Base-by-base conservation (phyloP, 257 asterid genomes). In the Echium plantagineum region DNA sequence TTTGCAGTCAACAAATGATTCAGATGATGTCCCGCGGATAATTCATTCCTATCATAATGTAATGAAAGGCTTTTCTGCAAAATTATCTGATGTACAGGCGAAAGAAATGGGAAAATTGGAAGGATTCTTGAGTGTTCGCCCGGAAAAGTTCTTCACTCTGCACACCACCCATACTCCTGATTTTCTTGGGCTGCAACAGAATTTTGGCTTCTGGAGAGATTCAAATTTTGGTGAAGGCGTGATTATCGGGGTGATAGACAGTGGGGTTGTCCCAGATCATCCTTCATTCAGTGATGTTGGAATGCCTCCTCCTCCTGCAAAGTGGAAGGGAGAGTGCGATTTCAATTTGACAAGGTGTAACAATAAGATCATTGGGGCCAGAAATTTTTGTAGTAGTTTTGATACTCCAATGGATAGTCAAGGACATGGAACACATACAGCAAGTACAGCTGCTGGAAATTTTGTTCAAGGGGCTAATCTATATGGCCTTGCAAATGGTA, bases 341-440 rank as follows among this genome's bases (percentile, higher is more conserved):
- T 56, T 56, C 32, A 56, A 56, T 56, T 22, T 56, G 9, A 56
- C 35, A 6, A 2, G 19, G 0, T 56, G 60, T 18, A 56, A 56
- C 19, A 56, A 56, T 9, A 56, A 56, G 17, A 18, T 56, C 28
- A 56, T 56, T 15, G 60, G 60, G 0, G 60, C 60, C 28, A 56
- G 60, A 56, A 21, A 19, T 22, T 56, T 56, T 20, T 4, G 1
- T 16, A 24, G 38, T 56, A 31, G 60, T 9, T 10, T 21, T 7
- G 18, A 17, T 13, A 9, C 60, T 2, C 19, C 19, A 1, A 5
- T 56, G 31, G 60, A 56, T 24, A 9, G 4, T 7, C 4, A 24
- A 1, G 83, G 80, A 2, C 81, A 78, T 42, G 83, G 81, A 0
- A 75, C 81, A 0, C 83, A 78, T 56, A 75, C 78, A 13, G 59